phyloP scores from a whole-genome alignment of 257 asterid genomes.

The Primulina eburnea region DNA sequence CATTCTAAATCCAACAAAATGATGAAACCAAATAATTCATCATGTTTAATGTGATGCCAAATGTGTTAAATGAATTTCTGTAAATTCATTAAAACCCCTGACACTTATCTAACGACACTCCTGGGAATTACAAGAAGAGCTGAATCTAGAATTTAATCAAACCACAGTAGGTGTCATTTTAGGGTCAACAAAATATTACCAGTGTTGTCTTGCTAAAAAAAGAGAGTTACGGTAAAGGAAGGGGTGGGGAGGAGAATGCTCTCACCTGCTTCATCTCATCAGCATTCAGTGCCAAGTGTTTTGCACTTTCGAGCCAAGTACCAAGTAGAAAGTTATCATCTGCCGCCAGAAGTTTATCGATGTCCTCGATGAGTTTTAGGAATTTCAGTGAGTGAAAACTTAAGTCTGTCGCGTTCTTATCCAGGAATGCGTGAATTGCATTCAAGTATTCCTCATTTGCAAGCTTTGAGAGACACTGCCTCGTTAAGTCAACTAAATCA shows the following conservation, averaged over 20 bases:
- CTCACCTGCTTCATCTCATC: slow-evolving; percentile 75
- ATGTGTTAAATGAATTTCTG: background rate
- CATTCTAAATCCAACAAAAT: slow-evolving; percentile 48
- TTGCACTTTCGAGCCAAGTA: slow-evolving; percentile 87
- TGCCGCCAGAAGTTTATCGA: slow-evolving; percentile 77
- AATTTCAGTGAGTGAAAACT: slow-evolving; percentile 51
- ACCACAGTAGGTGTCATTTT: no score
- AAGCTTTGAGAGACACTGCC: slow-evolving; percentile 86
- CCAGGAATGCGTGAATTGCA: slow-evolving; percentile 60
- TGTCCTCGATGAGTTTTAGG: slow-evolving; percentile 83
- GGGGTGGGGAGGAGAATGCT: background rate
- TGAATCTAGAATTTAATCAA: no score
- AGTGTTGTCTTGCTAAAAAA: no score
- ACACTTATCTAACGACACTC: no score
- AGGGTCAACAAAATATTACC: no score
- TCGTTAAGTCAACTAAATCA: slow-evolving; percentile 91
- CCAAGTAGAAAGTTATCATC: slow-evolving; percentile 88
- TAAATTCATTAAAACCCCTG: no score
- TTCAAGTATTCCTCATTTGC: slow-evolving; percentile 84
- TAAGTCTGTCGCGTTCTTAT: slow-evolving; percentile 55
- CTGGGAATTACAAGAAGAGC: no score
- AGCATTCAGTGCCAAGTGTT: slow-evolving; percentile 50
- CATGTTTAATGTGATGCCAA: background rate
- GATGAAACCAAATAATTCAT: background rate
- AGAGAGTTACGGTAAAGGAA: background rate